A percentile compares a stretch with the other conserved stretches of the same genome.
Conservation (phyloP, 2,329 filamentous ascomycete species). For the Thielaviopsis euricoi region DNA sequence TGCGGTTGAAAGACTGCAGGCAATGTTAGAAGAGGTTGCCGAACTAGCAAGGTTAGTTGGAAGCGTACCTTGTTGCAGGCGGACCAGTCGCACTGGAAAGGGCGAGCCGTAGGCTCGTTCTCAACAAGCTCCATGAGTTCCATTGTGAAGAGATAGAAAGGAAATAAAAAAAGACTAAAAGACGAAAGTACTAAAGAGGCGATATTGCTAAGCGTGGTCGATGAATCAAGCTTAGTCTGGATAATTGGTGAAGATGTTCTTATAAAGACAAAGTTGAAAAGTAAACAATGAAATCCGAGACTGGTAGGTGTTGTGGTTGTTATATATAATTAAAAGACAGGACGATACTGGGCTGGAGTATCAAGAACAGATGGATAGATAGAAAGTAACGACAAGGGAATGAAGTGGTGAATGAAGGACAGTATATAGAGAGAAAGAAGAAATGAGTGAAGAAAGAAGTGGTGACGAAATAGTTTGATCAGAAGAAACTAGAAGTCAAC, state of each 20-base stretch:
- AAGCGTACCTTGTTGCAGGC: slow-evolving; percentile 41
- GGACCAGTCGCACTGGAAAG: slow-evolving; percentile 48
- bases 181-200: neutral
- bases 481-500: neutral
- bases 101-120: slow-evolving; percentile 43
- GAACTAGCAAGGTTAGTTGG: neutral
- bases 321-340: neutral
- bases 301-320: neutral
- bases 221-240: neutral
- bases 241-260: neutral
- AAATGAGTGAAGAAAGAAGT: slow-evolving; percentile 1
- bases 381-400: neutral
- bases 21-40: neutral
- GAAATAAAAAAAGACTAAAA: neutral
- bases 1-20: slow-evolving; percentile 51
- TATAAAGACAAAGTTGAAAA: neutral
- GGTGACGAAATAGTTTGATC: neutral
- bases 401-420: slow-evolving; percentile 3
- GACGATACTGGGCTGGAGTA: neutral
- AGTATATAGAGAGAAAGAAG: neutral
- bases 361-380: neutral
- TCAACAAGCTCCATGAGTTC: slow-evolving; percentile 50
- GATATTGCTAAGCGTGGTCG: neutral
- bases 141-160: slow-evolving; percentile 23
- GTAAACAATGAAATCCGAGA: neutral